A percentile compares a stretch with the other conserved stretches of the same genome.
Evolutionary conservation across 257 asterid genomes (phyloP).

Genomic region (Salvia hispanica): DNA sequence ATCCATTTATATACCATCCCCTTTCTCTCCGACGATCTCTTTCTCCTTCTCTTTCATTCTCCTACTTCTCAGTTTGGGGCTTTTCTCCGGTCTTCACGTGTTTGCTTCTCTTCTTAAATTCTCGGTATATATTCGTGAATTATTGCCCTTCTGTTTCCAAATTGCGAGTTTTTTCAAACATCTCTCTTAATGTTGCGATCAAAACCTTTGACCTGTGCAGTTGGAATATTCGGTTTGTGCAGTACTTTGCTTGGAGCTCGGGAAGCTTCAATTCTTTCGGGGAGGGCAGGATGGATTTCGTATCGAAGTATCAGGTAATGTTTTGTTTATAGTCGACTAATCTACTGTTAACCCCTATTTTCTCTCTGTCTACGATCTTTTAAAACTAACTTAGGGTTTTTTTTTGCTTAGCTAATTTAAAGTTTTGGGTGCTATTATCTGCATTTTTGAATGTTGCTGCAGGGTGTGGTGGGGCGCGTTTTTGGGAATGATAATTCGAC

Average conservation of each 20-base stretch:
- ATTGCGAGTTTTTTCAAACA: background rate
- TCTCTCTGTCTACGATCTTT: background rate
- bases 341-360: background rate
- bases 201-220: slow-evolving; percentile 16
- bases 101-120: background rate
- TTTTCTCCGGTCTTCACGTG: background rate
- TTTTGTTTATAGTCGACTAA: background rate
- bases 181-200: background rate
- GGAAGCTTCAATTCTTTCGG: slow-evolving; percentile 7
- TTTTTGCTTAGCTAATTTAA: background rate
- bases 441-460: slow-evolving; percentile 32
- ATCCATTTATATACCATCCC: background rate
- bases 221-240: background rate
- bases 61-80: background rate
- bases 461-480: slow-evolving; percentile 95
- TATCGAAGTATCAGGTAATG: slow-evolving; percentile 24
- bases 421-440: slow-evolving; percentile 6
- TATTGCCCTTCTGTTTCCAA: background rate
- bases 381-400: background rate
- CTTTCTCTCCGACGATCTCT: slow-evolving; percentile 7
- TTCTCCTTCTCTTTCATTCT: slow-evolving; percentile 18
- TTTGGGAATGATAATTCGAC: slow-evolving; percentile 75
- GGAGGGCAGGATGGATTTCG: slow-evolving; percentile 25
- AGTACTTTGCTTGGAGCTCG: background rate
- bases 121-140: background rate